Conservation (phyloP, 2,329 filamentous ascomycete genomes). For the Aspergillus uvarum region DNA sequence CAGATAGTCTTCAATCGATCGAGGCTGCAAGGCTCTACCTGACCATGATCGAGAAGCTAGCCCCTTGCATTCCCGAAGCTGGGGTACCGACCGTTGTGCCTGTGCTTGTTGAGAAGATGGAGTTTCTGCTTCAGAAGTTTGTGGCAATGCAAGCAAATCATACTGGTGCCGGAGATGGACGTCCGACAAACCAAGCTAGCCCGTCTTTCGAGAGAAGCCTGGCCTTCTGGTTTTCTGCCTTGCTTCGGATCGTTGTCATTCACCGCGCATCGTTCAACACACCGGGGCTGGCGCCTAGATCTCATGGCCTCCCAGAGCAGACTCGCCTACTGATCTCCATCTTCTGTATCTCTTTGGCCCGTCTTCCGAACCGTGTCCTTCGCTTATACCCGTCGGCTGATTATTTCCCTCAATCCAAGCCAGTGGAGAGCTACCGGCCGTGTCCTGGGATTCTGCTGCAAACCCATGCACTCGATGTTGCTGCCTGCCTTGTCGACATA, state of each 20-base stretch:
- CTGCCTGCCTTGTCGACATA: slow-evolving; percentile 45
- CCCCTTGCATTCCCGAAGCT: slow-evolving; percentile 37
- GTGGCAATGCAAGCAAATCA: slow-evolving; percentile 29
- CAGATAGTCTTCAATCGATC: slow-evolving; percentile 22
- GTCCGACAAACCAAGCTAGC: slow-evolving; percentile 18
- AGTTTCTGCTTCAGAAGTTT: slow-evolving; percentile 39
- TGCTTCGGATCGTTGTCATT: slow-evolving; percentile 42
- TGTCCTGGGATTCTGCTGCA: slow-evolving; percentile 37
- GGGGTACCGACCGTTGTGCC: slow-evolving; percentile 33
- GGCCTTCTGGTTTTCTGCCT: slow-evolving; percentile 43
- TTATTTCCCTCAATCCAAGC: slow-evolving; percentile 29
- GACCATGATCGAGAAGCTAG: slow-evolving; percentile 40
- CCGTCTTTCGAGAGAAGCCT: slow-evolving; percentile 32
- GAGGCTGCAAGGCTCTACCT: slow-evolving; percentile 40
- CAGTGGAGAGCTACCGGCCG: slow-evolving; percentile 24
- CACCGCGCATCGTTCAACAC: slow-evolving; percentile 40
- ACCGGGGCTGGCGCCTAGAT: slow-evolving; percentile 21
- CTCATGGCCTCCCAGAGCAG: slow-evolving; percentile 34
- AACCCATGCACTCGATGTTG: slow-evolving; percentile 46
- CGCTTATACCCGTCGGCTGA: slow-evolving; percentile 31
- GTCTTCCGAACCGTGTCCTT: slow-evolving; percentile 33
- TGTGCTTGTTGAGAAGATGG: slow-evolving; percentile 43
- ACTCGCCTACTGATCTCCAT: slow-evolving; percentile 40
- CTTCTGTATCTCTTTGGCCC: slow-evolving; percentile 42
- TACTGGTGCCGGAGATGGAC: slow-evolving; percentile 20